Percentiles rank a stretch among this genome's conserved stretches.
phyloP scores from a whole-genome alignment of 2,329 filamentous ascomycete species.

The Calonectria pteridis region DNA sequence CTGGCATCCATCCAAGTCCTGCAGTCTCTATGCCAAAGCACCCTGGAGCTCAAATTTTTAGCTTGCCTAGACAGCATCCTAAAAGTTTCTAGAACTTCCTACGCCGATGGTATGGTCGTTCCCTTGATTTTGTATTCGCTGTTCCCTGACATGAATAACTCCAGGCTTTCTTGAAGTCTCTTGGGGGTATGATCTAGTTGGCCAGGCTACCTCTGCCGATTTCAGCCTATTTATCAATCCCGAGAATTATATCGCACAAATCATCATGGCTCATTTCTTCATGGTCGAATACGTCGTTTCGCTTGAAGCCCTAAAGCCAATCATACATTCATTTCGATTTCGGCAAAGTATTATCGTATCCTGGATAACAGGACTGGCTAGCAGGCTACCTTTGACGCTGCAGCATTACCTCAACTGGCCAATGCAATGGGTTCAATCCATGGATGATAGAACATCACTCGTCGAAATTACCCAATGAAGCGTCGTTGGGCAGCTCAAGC shows the following conservation, averaged over 20 bases:
- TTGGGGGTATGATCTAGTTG: conserved; percentile 16
- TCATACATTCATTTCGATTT: conserved; percentile 29
- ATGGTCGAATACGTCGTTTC: conserved; percentile 27
- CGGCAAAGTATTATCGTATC: conserved; percentile 11
- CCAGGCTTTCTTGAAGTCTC: conserved; percentile 15
- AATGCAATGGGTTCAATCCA: neutral
- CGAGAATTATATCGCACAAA: conserved; percentile 21
- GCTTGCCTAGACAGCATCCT: conserved; percentile 12
- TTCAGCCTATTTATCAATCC: conserved; percentile 27
- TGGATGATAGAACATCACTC: neutral
- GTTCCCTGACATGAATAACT: neutral
- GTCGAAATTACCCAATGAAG: neutral
- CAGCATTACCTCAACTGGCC: conserved; percentile 28
- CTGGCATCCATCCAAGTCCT: conserved; percentile 7
- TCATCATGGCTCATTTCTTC: conserved; percentile 33
- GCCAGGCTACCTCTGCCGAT: conserved; percentile 11
- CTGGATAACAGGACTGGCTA: conserved; percentile 23
- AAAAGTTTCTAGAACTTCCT: conserved; percentile 1
- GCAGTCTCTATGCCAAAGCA: conserved; percentile 21
- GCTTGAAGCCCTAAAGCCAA: neutral
- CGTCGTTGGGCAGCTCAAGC: too few species aligned
- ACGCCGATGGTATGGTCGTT: conserved; percentile 16
- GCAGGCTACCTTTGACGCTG: conserved; percentile 12
- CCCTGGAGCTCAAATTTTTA: conserved; percentile 23
- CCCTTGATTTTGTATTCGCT: fast-evolving